Base-by-base conservation (phyloP, 345 rosid species). In the Salix exigua region DNA sequence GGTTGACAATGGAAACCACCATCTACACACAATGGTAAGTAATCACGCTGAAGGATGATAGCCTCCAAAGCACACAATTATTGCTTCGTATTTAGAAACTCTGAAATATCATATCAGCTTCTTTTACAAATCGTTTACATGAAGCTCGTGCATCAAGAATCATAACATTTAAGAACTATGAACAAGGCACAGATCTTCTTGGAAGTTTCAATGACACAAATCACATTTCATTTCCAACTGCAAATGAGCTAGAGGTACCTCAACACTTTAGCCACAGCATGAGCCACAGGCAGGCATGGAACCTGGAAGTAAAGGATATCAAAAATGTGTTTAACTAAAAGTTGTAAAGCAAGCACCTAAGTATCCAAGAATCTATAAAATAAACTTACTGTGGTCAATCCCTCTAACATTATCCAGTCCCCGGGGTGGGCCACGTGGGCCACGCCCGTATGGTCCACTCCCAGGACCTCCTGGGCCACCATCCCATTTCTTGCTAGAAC, bases 381-480 rank as follows among this genome's bases (percentile, higher is more conserved):
- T 4, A 23, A 76, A 80, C 94, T 80, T 72, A 91, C 96, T 87
- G 51, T 89, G 94, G 79, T 91, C 92, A 75, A 82, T 83, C 51
- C 94, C 94, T 64, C 91, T 80, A 73, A 90, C 97, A 80, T 91
- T 94, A 82, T 90, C 92, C 7, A 90, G 80, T 18, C 97, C 97
- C 0, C 95, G 91, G 17, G 94, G 93, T 18, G 92, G 97, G 46
- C 91, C 88, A 28, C 88, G 88, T 14, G 92, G 92, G 10, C 98
- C 88, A 2, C 88, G 88, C 9, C 95, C 91, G 18, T 86, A 64
- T 18, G 87, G 85, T 77, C 94, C 92, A 16, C 96, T 86, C 31
- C 96, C 97, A 7, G 93, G 90, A 16, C 98, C 97, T 50, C 97
- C 94, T 0, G 91, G 88, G 53, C 95, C 94, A 44, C 92, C 97